Base-by-base conservation (phyloP, 2,329 filamentous ascomycete species). In the Pezicula carpinea region DNA sequence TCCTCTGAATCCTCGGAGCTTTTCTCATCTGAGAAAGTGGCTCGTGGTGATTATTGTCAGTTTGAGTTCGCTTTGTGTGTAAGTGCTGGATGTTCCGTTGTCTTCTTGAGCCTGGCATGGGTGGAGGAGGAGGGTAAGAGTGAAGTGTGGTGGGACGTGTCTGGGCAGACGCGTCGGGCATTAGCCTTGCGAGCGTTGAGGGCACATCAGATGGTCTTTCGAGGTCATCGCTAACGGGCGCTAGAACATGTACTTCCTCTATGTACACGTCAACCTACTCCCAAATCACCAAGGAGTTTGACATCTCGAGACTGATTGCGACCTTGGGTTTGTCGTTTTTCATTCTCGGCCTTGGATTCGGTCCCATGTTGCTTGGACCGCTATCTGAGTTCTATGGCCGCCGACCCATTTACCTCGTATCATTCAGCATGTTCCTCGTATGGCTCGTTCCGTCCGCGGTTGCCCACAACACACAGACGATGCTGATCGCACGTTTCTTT, bases 191-290 rank as follows among this genome's bases (percentile, higher is more conserved):
- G 23, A 26, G 23, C 22, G 22, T 23, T 23, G 22, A 23, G 22
- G 22, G 23, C 23, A 26, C 23, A 26, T 26, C 23, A 26, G 23
- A 26, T 10, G 23, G 23, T 8, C 23, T 26, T 26, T 26, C 7
- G 23, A 23, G 22, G 8, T 8, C 22, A 5, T 26, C 43, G 26
- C 19, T 29, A 10, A 22, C 17, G 34, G 17, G 8, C 41, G 11
- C 22, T 42, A 90, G 86, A 45, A 95, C 90, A 7, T 89, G 85
- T 62, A 81, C 87, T 1, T 91, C 86, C 40, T 93, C 89, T n/a
- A 82, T 95, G 58, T 96, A 96, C 66, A 92, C 89, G 0, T 80
- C 81, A 11, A 93, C 87, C 0, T 96, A 96, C 64, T 63, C 60
- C 15, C 86, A 93, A 65, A 80, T 96, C 67, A 80, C 84, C 52